Conservation (phyloP, 176 grass and related monocot genomes). For the Poa annua region DNA sequence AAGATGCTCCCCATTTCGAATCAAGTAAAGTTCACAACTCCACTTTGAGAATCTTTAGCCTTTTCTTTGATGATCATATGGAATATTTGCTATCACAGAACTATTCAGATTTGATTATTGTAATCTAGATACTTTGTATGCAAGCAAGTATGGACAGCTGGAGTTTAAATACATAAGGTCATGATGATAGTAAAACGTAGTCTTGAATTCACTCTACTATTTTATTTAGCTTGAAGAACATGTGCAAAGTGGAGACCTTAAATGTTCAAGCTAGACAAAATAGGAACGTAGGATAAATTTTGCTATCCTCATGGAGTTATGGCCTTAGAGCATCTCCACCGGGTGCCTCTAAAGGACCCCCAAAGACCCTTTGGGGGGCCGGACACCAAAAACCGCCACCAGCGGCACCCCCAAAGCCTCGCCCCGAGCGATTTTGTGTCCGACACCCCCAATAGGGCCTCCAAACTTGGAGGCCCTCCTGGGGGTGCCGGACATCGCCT, state of each 20-base stretch:
- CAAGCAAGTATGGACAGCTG: not conserved
- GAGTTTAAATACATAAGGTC: constrained; percentile 8
- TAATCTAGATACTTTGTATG: not conserved
- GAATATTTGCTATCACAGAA: not conserved
- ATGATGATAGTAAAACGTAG: not conserved
- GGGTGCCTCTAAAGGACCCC: too few relatives aligned
- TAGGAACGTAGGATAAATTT: not conserved
- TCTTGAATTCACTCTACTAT: constrained; percentile 9
- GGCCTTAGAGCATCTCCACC: too few relatives aligned
- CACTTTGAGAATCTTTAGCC: constrained; percentile 13
- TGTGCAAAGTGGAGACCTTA: not conserved
- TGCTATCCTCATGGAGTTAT: not conserved
- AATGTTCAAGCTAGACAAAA: not conserved
- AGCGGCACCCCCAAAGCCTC: too few relatives aligned
- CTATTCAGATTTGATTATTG: not conserved
- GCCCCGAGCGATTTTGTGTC: too few relatives aligned
- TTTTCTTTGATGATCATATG: not conserved
- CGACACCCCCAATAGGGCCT: too few relatives aligned
- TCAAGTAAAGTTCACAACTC: not conserved
- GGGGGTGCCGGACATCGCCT: too few relatives aligned
- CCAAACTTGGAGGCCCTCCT: too few relatives aligned
- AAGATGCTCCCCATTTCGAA: constrained; percentile 8
- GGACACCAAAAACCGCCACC: too few relatives aligned
- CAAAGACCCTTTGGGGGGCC: too few relatives aligned
- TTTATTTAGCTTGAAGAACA: not conserved